Evolutionary conservation across 2,329 filamentous ascomycete genomes (phyloP).

Genomic region (Trichoderma cornu-damae): DNA sequence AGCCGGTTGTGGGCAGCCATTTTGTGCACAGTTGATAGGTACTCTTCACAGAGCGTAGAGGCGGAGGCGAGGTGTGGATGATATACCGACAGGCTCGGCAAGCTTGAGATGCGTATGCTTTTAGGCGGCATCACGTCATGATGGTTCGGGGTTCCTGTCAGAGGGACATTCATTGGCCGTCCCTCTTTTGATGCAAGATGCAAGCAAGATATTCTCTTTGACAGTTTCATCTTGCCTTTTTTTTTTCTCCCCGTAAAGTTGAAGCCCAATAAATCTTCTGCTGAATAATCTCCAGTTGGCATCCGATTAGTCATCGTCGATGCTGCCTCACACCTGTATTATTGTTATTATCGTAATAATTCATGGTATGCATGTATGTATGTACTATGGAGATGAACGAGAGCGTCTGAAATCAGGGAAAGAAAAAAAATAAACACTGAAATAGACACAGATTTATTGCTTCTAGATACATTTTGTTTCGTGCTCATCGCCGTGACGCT

Average conservation of each 20-base stretch:
- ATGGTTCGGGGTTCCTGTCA: too few relatives aligned
- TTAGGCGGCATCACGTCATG: background rate
- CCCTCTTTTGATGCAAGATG: background rate
- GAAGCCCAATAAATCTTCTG: background rate
- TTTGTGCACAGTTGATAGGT: constrained; percentile 9
- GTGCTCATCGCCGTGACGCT: too few relatives aligned
- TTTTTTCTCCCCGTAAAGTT: background rate
- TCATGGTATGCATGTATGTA: background rate
- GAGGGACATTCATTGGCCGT: too few relatives aligned
- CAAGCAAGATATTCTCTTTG: background rate
- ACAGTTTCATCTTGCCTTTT: background rate
- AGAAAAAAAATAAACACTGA: too few relatives aligned
- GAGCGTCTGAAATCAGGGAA: too few relatives aligned
- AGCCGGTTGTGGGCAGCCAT: constrained; percentile 8
- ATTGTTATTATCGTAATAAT: background rate
- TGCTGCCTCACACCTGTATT: background rate
- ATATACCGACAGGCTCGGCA: constrained; percentile 13
- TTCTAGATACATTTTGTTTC: too few relatives aligned
- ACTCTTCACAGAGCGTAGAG: background rate
- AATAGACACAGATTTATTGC: too few relatives aligned
- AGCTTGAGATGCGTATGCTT: constrained; percentile 3
- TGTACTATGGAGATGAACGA: background rate
- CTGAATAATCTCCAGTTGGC: background rate
- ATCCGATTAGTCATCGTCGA: constrained; percentile 2
- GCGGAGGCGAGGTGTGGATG: background rate